Base-by-base conservation (phyloP, 805 yeast species). In the Sugiyamaella lignohabitans region DNA sequence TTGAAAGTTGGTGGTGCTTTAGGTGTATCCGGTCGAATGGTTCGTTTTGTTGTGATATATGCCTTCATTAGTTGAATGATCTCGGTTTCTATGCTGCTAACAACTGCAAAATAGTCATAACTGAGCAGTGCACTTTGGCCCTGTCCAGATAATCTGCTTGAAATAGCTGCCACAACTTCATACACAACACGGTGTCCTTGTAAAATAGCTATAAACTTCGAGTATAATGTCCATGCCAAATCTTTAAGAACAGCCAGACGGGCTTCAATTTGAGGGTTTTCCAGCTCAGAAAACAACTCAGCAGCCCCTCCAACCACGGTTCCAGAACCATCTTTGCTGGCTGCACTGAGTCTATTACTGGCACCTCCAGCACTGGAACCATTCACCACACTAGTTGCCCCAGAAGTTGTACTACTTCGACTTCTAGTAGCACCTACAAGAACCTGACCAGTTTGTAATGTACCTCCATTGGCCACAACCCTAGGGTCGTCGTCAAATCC, bases 101-200 rank as follows among this genome's bases (percentile, higher is more conserved):
- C 78, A 2, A 77, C 65, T n/a, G 60, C 60, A 45, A 58, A 60
- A 49, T 71, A 61, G 45, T 66, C 64, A 53, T 70, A 73, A n/a
- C 48, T 49, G 10, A 52, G 40, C 14, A 44, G 20, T 3, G 27
- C 47, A 4, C 52, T 56, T 32, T 62, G 50, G 24, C 40, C 45
- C 23, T 46, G 46, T 27, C 48, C 43, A 5, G 46, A 36, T 16
- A 43, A 48, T 16, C 56, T 32, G 20, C 24, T 32, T 8, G 53
- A 47, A 20, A 56, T 42, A 2, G 47, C 55, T 11, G 23, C 11
- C 16, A 67, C 65, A 4, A 84, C 74, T 51, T 81, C 88, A 50
- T 69, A 68, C 3, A 87, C 72, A 1, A 82, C 80, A 24, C 82
- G 71, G 59, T 86, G 88, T 20, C 77, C 75, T 65, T 86, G 93